phyloP scores from a whole-genome alignment of 495 filamentous ascomycete genomes.

The Pseudoneurospora amorphoporcata region DNA sequence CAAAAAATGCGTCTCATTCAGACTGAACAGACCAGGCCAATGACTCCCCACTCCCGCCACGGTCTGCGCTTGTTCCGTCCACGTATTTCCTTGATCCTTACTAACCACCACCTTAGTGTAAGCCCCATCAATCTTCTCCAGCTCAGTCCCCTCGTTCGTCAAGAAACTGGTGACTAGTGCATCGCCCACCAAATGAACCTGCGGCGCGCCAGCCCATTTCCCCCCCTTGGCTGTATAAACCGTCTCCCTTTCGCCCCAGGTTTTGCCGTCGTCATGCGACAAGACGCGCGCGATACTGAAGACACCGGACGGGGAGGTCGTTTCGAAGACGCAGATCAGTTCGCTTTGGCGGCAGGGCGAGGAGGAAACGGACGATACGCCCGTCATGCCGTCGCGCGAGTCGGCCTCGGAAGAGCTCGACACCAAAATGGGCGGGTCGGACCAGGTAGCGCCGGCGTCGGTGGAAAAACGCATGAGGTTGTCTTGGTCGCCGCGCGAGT shows the following conservation, averaged over 20 bases:
- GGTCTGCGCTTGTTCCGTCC: slow-evolving; percentile 13
- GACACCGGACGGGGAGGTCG: neutral
- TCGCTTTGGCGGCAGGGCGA: neutral
- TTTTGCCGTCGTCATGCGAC: slow-evolving; percentile 5
- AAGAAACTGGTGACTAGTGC: slow-evolving; percentile 49
- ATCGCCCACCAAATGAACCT: slow-evolving; percentile 47
- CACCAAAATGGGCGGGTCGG: neutral
- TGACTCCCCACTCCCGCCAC: slow-evolving; percentile 23
- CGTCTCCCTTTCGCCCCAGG: slow-evolving; percentile 5
- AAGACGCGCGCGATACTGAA: neutral
- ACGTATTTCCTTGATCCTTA: neutral
- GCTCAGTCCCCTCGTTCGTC: slow-evolving; percentile 45
- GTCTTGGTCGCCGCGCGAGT: neutral
- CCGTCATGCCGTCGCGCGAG: slow-evolving; percentile 11
- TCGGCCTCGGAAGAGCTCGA: neutral
- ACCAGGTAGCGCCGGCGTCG: slow-evolving; percentile 5
- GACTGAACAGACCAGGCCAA: slow-evolving; percentile 34
- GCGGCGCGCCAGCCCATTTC: slow-evolving; percentile 45
- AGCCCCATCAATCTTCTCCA: slow-evolving; percentile 13
- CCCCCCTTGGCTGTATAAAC: slow-evolving; percentile 39
- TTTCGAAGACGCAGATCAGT: slow-evolving; percentile 10
- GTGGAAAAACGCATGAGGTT: slow-evolving; percentile 4
- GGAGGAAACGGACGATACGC: neutral
- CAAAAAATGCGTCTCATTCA: slow-evolving; percentile 25
- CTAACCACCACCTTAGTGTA: slow-evolving; percentile 10